phyloP scores from a whole-genome alignment of 768 basidiomycete species.

The Mycena haematopus region DNA sequence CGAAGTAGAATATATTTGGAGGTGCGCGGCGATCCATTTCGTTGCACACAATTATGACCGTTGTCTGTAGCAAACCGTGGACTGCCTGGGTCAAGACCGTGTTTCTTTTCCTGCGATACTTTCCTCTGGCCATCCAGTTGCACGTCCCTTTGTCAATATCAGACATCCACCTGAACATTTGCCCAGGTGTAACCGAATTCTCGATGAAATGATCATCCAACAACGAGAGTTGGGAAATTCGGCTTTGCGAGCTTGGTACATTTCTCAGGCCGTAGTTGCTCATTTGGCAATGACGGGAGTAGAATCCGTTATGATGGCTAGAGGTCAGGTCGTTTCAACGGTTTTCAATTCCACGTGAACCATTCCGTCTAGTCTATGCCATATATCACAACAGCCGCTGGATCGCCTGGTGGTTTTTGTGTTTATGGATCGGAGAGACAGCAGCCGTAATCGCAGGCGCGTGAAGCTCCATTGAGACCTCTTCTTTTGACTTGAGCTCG shows the following conservation, averaged over 20 bases:
- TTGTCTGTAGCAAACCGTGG: conserved; percentile 18
- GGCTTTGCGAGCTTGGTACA: conserved; percentile 24
- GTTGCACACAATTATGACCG: neutral
- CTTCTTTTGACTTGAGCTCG: neutral
- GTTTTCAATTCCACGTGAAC: neutral
- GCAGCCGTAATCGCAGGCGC: conserved; percentile 12
- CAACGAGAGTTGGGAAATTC: conserved; percentile 3
- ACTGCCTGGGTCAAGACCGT: conserved; percentile 25
- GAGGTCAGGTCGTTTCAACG: conserved; percentile 8
- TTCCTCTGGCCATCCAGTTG: conserved; percentile 25
- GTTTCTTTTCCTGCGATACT: conserved; percentile 24
- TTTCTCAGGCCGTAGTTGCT: conserved; percentile 22
- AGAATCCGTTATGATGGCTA: conserved; percentile 28
- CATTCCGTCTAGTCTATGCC: conserved; percentile 16
- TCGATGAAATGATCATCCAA: conserved; percentile 15
- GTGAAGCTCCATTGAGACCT: neutral
- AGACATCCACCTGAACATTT: neutral
- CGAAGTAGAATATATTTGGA: conserved; percentile 41
- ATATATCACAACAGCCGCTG: conserved; percentile 23
- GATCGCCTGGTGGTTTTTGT: conserved; percentile 9
- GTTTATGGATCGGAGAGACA: conserved; percentile 16
- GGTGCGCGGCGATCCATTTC: conserved; percentile 27
- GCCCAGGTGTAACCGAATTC: conserved; percentile 22
- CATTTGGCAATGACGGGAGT: conserved; percentile 24
- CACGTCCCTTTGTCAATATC: neutral